Conservation (phyloP, 768 basidiomycete genomes). For the Termitomyces sp. region DNA sequence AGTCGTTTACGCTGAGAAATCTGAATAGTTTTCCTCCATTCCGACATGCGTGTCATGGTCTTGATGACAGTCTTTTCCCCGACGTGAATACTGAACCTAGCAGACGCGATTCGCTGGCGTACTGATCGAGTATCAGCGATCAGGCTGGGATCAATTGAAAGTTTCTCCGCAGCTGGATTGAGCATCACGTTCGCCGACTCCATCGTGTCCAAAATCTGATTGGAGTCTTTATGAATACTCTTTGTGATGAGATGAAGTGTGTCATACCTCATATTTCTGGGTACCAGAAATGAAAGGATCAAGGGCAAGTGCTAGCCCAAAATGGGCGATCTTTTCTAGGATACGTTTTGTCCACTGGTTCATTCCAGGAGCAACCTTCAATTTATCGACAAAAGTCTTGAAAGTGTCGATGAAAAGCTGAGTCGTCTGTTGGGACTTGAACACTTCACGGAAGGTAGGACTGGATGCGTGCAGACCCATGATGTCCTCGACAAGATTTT, state of each 20-base stretch:
- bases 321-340: constrained; percentile 66
- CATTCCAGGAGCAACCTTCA: constrained; percentile 33
- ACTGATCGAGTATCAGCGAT: constrained; percentile 51
- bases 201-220: constrained; percentile 55
- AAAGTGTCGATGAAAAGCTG: constrained; percentile 66
- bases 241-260: background rate
- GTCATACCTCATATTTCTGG: constrained; percentile 73
- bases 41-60: constrained; percentile 56
- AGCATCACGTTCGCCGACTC: constrained; percentile 51
- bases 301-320: constrained; percentile 64
- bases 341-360: constrained; percentile 49
- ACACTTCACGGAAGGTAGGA: constrained; percentile 65
- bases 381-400: constrained; percentile 46
- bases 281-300: constrained; percentile 55
- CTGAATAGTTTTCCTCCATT: constrained; percentile 72
- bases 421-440: constrained; percentile 68
- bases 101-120: constrained; percentile 50
- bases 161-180: constrained; percentile 44
- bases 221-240: constrained; percentile 1
- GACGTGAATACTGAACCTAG: constrained; percentile 58
- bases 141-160: constrained; percentile 50
- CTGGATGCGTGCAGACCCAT: constrained; percentile 65
- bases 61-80: constrained; percentile 63
- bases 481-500: constrained; percentile 64
- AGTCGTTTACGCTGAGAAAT: constrained; percentile 68